These are phyloP conservation scores for Wickerhamomyces kurtzmanii DNA, from an alignment of 805 yeast genomes.

Conservation along the genomic window DNA sequence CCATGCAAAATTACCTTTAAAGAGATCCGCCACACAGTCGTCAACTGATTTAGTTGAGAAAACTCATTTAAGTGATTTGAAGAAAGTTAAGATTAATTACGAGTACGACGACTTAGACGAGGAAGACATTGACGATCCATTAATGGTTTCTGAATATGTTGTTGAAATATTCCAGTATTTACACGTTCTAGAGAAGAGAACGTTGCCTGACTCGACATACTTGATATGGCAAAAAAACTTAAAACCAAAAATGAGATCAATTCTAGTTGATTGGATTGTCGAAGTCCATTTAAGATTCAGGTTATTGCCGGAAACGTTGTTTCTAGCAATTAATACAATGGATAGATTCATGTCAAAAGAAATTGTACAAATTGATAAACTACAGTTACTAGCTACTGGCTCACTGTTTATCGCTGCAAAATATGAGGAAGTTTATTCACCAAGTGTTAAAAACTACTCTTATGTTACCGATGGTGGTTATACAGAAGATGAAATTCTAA, in stretches of 20 bases:
- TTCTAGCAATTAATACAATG: conserved; percentile 74
- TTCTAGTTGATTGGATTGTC: conserved; percentile 88
- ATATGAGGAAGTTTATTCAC: conserved; percentile 86
- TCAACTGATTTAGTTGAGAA: conserved; percentile 27
- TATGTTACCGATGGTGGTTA: conserved; percentile 83
- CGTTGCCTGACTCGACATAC: conserved; percentile 65
- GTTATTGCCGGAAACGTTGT: conserved; percentile 77
- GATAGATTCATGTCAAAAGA: conserved; percentile 78
- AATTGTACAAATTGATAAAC: conserved; percentile 63
- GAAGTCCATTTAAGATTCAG: conserved; percentile 82
- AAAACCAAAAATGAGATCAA: conserved; percentile 77
- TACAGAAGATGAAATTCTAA: conserved; percentile 69
- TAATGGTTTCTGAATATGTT: conserved; percentile 87
- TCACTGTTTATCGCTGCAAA: conserved; percentile 85
- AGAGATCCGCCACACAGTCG: conserved; percentile 48
- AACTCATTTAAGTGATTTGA: conserved; percentile 5
- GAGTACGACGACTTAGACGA: conserved; percentile 47
- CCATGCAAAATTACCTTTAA: conserved; percentile 20
- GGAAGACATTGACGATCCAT: conserved; percentile 64
- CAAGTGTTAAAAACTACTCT: conserved; percentile 77
- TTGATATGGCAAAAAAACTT: conserved; percentile 53
- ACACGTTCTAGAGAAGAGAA: conserved; percentile 54
- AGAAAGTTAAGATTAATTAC: conserved; percentile 8
- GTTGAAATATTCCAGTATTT: conserved; percentile 76
- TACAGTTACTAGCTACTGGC: conserved; percentile 82